A percentile compares a stretch with the other conserved stretches of the same genome.
Evolutionary conservation across 208 protist species (phyloP).

Genomic region (Crithidia bombi): DNA sequence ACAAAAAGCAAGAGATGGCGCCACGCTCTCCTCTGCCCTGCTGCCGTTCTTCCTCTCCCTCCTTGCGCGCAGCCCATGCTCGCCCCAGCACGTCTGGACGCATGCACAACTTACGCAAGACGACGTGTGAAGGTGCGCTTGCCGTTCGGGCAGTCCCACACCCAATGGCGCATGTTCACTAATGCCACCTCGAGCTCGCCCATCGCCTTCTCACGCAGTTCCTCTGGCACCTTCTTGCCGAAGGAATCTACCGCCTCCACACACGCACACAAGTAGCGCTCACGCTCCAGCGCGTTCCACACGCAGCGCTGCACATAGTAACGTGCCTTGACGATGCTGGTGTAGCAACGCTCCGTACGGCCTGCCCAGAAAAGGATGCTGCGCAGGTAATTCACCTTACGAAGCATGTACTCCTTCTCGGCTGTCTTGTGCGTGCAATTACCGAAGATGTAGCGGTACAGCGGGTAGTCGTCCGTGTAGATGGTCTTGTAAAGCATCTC

Average conservation of each 20-base stretch:
- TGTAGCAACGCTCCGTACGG: slow-evolving; percentile 78
- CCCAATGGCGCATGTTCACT: slow-evolving; percentile 89
- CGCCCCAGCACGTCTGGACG: background rate
- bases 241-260: slow-evolving; percentile 83
- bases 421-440: slow-evolving; percentile 72
- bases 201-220: slow-evolving; percentile 82
- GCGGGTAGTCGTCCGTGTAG: slow-evolving; percentile 60
- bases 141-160: slow-evolving; percentile 89
- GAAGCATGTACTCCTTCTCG: slow-evolving; percentile 70
- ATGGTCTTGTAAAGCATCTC: slow-evolving; percentile 70
- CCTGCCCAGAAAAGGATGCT: slow-evolving; percentile 79
- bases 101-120: slow-evolving; percentile 54
- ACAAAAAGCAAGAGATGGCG: too few species aligned
- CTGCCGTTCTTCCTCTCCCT: too few species aligned
- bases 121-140: slow-evolving; percentile 82
- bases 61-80: background rate
- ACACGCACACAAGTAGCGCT: slow-evolving; percentile 85
- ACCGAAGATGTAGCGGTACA: slow-evolving; percentile 80
- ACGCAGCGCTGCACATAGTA: slow-evolving; percentile 84
- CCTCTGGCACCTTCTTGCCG: slow-evolving; percentile 71
- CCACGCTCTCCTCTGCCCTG: too few species aligned
- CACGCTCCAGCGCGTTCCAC: slow-evolving; percentile 89
- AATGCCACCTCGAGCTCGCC: slow-evolving; percentile 81
- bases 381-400: slow-evolving; percentile 87
- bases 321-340: slow-evolving; percentile 78